A percentile compares a stretch with the other conserved stretches of the same genome.
These are phyloP conservation scores for Malus sieversii DNA, from an alignment of 306 rosid species.

Conservation along the genomic window DNA sequence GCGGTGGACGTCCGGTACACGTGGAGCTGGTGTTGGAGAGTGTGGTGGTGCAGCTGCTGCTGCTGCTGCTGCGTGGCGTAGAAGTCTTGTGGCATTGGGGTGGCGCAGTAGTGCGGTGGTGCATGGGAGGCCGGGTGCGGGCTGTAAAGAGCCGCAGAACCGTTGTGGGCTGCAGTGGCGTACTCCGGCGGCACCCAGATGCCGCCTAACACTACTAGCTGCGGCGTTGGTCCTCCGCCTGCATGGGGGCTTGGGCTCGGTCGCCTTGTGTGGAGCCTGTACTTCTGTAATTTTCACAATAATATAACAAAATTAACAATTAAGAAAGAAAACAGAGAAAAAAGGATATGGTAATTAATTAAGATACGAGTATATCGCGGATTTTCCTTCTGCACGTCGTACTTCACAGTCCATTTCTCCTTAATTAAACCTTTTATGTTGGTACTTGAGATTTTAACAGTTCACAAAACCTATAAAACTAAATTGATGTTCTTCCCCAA, in stretches of 20 bases:
- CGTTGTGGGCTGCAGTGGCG: conserved; percentile 52
- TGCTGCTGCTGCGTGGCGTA: conserved; percentile 44
- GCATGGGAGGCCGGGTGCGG: conserved; percentile 64
- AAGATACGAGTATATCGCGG: too few relatives aligned
- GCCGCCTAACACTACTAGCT: conserved; percentile 79
- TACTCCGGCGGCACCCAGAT: conserved; percentile 98
- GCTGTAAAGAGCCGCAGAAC: conserved; percentile 52
- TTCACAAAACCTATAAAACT: too few relatives aligned
- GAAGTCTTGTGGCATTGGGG: conserved; percentile 64
- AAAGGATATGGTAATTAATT: conserved; percentile 4
- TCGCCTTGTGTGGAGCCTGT: conserved; percentile 90
- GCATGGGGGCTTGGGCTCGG: conserved; percentile 86
- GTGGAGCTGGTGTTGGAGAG: conserved; percentile 61
- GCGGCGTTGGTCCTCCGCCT: conserved; percentile 61
- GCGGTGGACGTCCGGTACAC: conserved; percentile 46
- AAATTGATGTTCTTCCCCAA: too few relatives aligned
- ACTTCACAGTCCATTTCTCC: too few relatives aligned
- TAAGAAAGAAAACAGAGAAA: neutral
- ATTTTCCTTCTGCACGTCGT: too few relatives aligned
- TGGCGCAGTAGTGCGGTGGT: conserved; percentile 62
- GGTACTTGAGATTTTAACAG: too few relatives aligned
- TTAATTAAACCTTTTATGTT: too few relatives aligned
- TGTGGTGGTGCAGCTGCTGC: conserved; percentile 46
- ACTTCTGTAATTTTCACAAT: conserved; percentile 49
- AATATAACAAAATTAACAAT: neutral